Evolutionary conservation across 2,329 filamentous ascomycete genomes (phyloP).

Genomic region (Cordyceps militaris): DNA sequence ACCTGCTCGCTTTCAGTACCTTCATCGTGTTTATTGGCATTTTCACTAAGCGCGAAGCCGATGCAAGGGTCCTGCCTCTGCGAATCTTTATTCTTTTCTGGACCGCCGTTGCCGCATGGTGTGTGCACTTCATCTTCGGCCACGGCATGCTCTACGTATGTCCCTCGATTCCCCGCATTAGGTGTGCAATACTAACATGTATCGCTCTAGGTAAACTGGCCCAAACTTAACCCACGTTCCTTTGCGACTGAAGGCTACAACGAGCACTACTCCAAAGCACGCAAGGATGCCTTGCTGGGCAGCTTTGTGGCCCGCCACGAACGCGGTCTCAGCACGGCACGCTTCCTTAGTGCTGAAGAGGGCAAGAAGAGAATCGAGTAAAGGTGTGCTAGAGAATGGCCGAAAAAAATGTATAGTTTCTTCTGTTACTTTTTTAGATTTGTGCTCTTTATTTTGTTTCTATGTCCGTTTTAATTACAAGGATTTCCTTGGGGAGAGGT

Average conservation of each 20-base stretch:
- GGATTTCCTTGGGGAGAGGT: not conserved
- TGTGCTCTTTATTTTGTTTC: not conserved
- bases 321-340: conserved; percentile 72
- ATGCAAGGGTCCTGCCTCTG: conserved; percentile 71
- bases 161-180: not conserved
- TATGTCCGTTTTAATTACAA: conserved; percentile 1
- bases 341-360: conserved; percentile 83
- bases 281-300: conserved; percentile 76
- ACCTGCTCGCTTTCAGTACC: conserved; percentile 75
- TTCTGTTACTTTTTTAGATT: not conserved
- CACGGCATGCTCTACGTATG: conserved; percentile 94
- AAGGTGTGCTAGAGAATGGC: conserved; percentile 11
- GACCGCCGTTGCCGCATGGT: conserved; percentile 62
- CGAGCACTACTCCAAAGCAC: conserved; percentile 74
- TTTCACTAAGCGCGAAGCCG: conserved; percentile 64
- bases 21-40: conserved; percentile 74
- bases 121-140: conserved; percentile 66
- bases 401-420: conserved; percentile 1
- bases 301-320: conserved; percentile 63
- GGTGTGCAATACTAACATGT: conserved; percentile 17
- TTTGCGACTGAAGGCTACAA: conserved; percentile 84
- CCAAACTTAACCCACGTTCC: conserved; percentile 83
- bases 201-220: conserved; percentile 82
- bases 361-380: conserved; percentile 98
- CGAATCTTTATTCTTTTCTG: conserved; percentile 78